Percentiles rank a stretch among this genome's conserved stretches.
Evolutionary conservation across 495 filamentous ascomycete species (phyloP).

Genomic region (Opeltia flavorubescens): DNA sequence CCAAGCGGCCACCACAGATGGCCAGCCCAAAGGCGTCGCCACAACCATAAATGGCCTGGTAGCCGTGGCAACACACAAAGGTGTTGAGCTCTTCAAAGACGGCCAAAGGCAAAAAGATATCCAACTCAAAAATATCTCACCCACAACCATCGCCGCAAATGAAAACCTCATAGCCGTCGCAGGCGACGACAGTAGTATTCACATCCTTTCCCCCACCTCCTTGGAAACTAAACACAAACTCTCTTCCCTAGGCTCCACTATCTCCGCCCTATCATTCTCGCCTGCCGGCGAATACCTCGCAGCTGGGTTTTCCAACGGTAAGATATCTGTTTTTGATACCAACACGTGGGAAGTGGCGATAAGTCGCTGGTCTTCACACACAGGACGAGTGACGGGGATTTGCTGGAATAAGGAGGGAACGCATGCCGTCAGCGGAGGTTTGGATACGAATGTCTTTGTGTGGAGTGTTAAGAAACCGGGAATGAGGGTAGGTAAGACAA

Average conservation of each 20-base stretch:
- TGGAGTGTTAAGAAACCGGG: constrained; percentile 83
- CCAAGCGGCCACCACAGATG: constrained; percentile 33
- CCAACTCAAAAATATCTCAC: constrained; percentile 34
- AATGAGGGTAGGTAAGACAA: constrained; percentile 58
- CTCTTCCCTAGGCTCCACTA: constrained; percentile 36
- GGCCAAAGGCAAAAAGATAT: constrained; percentile 35
- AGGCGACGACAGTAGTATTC: constrained; percentile 53
- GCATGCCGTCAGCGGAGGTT: constrained; percentile 65
- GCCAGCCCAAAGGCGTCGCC: constrained; percentile 48
- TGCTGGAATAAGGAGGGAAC: constrained; percentile 66
- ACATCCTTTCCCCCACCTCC: constrained; percentile 41
- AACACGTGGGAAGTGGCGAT: constrained; percentile 45
- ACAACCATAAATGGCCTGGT: constrained; percentile 30
- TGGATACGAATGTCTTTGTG: constrained; percentile 83
- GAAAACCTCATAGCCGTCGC: constrained; percentile 60
- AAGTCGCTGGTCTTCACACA: constrained; percentile 84
- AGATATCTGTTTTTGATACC: constrained; percentile 65
- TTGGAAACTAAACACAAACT: constrained; percentile 36
- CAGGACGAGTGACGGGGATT: constrained; percentile 67
- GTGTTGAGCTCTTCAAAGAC: constrained; percentile 49
- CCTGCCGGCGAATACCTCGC: constrained; percentile 57
- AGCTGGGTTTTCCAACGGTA: constrained; percentile 69
- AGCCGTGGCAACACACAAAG: constrained; percentile 50
- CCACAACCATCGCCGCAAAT: constrained; percentile 54
- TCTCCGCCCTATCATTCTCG: constrained; percentile 68